Evolutionary conservation across 805 yeast species (phyloP), one percentile per base, ranked within the genome.

Genomic region (Cyberlindnera mrakii): DNA sequence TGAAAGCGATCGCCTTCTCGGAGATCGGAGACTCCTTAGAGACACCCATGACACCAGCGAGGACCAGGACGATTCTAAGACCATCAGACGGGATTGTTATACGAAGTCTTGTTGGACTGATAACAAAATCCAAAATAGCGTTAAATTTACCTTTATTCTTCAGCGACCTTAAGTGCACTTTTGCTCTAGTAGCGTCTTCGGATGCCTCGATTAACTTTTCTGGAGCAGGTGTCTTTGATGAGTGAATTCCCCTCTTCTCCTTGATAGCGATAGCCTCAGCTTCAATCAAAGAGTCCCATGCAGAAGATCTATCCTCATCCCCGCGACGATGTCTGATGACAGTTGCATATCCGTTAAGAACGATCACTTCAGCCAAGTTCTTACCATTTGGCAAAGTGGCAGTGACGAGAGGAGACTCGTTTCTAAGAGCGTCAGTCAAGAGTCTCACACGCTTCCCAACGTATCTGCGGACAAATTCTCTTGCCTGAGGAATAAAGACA

Each of bases 281-380:
- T 57, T 85, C 95, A 36, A 84, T 63, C 43, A 87, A 70, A 39
- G 71, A 72, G 57, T 87, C 96, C 91, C 95, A 86, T 52, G 78
- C 74, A 29, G 79, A 72, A 2, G 93, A 79, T 52, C 86, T 72
- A 55, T 80, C 86, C 11, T 72, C 65, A 37, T 82, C 85, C 45
- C 82, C 86, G 63, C 81, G 81, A 58, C 82, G 79, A 64, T 85
- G 95, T 58, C 78, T 78, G 45, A 85, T 72, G 19, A 86, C 95
- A n/a, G 82, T 66, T 14, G 90, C 95, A 62, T 68, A 78, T 7
- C 96, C 96, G 45, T 66, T 70, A 25, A 70, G 61, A 16, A 87
- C 83, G 41, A 87, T 59, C 29, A 67, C 52, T 51, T 78, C 77
- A 7, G 86, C 77, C 32, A 87, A 67, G 56, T 85, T 85, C 35